Evolutionary conservation across 345 rosid genomes (phyloP), one percentile per base, ranked within the genome.

Genomic region (Heritiera fomes): DNA sequence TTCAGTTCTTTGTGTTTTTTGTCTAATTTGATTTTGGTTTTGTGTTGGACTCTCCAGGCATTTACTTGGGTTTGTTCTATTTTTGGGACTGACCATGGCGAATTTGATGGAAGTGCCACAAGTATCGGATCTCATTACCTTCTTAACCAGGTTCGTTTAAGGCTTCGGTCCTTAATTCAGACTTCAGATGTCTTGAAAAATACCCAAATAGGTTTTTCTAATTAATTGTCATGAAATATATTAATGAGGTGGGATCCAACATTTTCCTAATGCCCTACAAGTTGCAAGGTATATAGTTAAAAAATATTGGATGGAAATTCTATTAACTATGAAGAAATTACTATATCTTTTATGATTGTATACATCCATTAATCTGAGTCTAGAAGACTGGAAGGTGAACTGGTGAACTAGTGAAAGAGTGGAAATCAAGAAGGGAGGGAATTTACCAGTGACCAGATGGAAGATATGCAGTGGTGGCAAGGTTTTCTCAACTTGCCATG

Each of bases 1-100:
- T 60, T 45, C 0, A 3, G 43, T n/a, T 1, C 7, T 14, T n/a
- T 5, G 9, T 9, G 1, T 41, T 28, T 15, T 71, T 20, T 3
- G 28, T 3, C 38, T 60, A 6, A 38, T 14, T 71, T 55, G 1
- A 7, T 49, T 66, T 10, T 46, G 32, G 52, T 56, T 53, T 47
- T 69, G 17, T 75, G 58, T 30, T 70, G 38, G 53, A 46, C 40
- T 75, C 53, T 85, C 59, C 87, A 95, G 98, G 85, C 98, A 95
- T 86, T 83, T 95, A 5, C 73, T 92, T 81, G 73, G 53, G 10
- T 46, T 46, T 69, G 17, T 41, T 59, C 81, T 95, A 45, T 92
- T 95, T 80, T 60, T 88, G 85, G 95, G 87, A 78, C 78, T 95
- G 84, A 87, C 96, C 23, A 23, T 89, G 81, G 90, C 89, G 61